Evolutionary conservation across 2,329 filamentous ascomycete species (phyloP), one percentile per base, ranked within the genome.

Genomic region (Paraconiothyrium brasiliense): DNA sequence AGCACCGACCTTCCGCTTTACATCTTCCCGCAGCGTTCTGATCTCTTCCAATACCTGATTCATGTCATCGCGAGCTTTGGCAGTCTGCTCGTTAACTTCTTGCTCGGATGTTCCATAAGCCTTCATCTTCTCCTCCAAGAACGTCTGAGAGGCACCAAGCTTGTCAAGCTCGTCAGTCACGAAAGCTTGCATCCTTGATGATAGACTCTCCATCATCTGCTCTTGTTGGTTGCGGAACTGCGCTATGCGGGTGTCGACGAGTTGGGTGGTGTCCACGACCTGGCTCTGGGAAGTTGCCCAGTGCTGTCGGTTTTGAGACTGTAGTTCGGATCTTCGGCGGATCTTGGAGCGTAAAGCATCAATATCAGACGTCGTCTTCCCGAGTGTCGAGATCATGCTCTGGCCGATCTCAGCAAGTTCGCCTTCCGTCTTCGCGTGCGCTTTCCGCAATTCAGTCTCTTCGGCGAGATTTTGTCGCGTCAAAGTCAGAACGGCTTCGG

Each of bases 31-130:
- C 27, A 98, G 84, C n/a, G 87, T 88, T 75, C 94, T 94, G 76
- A 98, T 97, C 75, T 97, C 94, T 71, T 95, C 92, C 10, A 99
- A 84, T 1, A 97, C 90, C n/a, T 87, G 84, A 70, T 97, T 94
- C 92, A 97, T 93, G 59, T 94, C 91, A 51, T 94, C 89, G 71
- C 91, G 92, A 2, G 93, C 90, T 64, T 85, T 83, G 27, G 85
- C 83, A 59, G 89, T 91, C 71, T 91, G 89, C 46, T 86, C 83
- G 57, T 91, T 85, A 16, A 96, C 85, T 67, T 91, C 87, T 54
- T 84, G 82, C 76, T 90, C 89, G 0, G 91, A 92, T 20, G 85
- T 82, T 43, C 88, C 84, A 69, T 97, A 93, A 0, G 85, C 84
- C 8, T 84, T 80, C 9, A 91, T 84, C 71, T 94, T 91, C 49